Evolutionary conservation across 1,284 basidiomycete genomes (phyloP).

Genomic region (Ganoderma lucidum): DNA sequence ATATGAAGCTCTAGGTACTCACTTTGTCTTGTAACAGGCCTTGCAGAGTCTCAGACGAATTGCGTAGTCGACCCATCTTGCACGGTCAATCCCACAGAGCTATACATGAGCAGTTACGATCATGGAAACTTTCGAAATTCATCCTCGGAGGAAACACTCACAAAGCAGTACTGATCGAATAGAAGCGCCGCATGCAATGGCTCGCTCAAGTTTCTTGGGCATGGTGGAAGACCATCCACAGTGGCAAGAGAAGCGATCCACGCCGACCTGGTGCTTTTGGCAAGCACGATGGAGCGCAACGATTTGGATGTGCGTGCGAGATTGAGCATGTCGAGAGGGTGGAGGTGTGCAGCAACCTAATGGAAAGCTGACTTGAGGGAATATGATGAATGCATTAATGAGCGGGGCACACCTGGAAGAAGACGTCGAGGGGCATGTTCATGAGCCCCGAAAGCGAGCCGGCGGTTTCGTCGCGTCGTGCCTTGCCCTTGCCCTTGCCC

Average conservation of each 20-base stretch:
- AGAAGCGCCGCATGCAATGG: neutral
- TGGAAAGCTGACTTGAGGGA: neutral
- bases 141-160: neutral
- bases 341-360: neutral
- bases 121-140: neutral
- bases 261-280: neutral
- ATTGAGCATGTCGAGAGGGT: neutral
- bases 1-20: neutral
- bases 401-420: neutral
- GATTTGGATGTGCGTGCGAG: neutral
- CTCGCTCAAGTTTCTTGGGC: neutral
- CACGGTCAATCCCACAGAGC: neutral
- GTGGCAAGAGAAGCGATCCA: neutral
- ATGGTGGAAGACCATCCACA: neutral
- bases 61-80: neutral
- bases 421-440: constrained; percentile 1
- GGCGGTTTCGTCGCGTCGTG: neutral
- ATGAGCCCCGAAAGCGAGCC: neutral
- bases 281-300: neutral
- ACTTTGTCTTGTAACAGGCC: neutral
- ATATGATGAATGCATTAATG: neutral
- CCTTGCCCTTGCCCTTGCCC: neutral
- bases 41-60: neutral
- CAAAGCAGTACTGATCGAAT: neutral
- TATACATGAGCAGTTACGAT: neutral